Evolutionary conservation across 345 rosid genomes (phyloP), one percentile per base, ranked within the genome.

Genomic region (Bruguiera sexangula): DNA sequence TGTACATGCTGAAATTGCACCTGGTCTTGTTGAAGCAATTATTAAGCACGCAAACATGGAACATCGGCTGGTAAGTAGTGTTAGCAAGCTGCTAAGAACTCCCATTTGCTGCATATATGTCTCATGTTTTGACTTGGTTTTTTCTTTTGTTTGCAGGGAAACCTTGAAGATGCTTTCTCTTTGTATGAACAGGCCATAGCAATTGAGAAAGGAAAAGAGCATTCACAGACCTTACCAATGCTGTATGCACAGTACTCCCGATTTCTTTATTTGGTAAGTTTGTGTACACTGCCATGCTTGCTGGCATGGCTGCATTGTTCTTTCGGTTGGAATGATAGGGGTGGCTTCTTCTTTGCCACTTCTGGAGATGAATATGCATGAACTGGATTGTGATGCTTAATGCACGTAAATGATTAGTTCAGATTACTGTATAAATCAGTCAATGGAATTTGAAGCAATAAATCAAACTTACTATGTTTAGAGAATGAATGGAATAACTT

Each of bases 31-130:
- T 69, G 99, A 96, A 84, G 99, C 99, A 53, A 87, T 96, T 79
- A 83, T 84, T 29, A 92, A 90, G 81, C 99, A 96, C 75, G 98
- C 97, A 4, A 87, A 92, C 81, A 92, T 96, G 99, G 99, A 96
- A 79, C 74, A 22, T 26, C 85, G 98, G 59, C 82, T 82, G 83
- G 98, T 92, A 84, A 69, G 89, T 66, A 75, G 29, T 64, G 34
- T 59, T 54, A 55, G 52, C 70, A 48, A 55, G 68, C 67, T 68
- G 31, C 32, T 81, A 21, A 63, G 65, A 21, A 63, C 72, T 39
- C 50, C 56, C 64, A 69, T 32, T 62, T 39, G 55, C 54, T 48
- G 65, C 18, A 27, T 16, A 43, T 39, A 60, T 68, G 18, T 54
- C 69, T 60, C 39, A 43, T 66, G n/a, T 57, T 50, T 64, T 81